Evolutionary conservation across 2,329 filamentous ascomycete species (phyloP).

Genomic region (Colletotrichum limetticola): DNA sequence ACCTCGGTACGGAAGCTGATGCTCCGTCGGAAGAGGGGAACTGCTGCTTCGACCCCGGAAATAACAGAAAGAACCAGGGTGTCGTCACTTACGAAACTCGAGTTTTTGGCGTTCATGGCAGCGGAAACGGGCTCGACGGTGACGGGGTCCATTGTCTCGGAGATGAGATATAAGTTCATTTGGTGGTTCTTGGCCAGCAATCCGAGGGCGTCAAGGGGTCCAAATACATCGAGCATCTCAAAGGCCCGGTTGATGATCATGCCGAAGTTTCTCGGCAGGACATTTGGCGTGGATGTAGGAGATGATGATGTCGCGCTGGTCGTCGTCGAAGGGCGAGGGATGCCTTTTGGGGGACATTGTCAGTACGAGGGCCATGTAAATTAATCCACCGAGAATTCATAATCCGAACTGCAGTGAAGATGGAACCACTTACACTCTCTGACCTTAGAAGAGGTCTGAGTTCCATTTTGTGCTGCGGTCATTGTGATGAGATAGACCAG

Average conservation of each 20-base stretch:
- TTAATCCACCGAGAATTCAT: neutral
- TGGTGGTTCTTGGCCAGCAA: constrained; percentile 9
- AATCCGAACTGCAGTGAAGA: too few species aligned
- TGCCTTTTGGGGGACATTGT: neutral
- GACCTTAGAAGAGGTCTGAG: neutral
- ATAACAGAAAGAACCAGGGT: neutral
- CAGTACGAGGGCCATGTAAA: neutral
- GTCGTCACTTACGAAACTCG: constrained; percentile 25
- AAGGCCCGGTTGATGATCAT: constrained; percentile 57
- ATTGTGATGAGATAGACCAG: neutral
- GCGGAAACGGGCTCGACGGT: constrained; percentile 4
- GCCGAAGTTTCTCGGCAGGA: constrained; percentile 45
- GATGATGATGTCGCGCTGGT: neutral
- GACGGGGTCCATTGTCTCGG: constrained; percentile 30
- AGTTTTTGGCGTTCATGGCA: constrained; percentile 29
- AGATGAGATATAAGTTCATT: constrained; percentile 26
- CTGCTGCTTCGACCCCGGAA: neutral
- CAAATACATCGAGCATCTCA: constrained; percentile 57
- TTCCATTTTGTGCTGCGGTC: neutral
- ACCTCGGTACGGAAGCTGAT: neutral
- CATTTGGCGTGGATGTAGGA: neutral
- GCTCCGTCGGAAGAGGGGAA: neutral
- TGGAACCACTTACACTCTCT: constrained; percentile 2
- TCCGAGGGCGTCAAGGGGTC: constrained; percentile 55
- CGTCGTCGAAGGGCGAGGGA: constrained; percentile 5